Evolutionary conservation across 108 stramenopile species (phyloP).

Genomic region (Skeletonema tropicum): DNA sequence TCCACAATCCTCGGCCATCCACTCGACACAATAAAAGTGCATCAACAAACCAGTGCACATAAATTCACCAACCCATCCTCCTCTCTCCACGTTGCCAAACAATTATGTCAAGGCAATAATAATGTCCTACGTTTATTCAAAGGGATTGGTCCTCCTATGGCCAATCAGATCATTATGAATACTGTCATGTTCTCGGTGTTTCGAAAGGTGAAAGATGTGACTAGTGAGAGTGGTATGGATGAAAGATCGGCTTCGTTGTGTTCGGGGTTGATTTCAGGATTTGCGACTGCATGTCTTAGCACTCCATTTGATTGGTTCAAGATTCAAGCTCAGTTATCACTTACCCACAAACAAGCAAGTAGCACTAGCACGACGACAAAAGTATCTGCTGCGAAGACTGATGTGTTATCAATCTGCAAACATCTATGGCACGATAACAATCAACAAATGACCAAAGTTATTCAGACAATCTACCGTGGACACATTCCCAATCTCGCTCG

Average conservation of each 20-base stretch:
- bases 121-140: constrained; percentile 32
- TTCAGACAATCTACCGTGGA: constrained; percentile 39
- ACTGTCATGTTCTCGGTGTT: constrained; percentile 56
- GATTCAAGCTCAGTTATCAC: constrained; percentile 48
- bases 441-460: constrained; percentile 1
- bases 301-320: constrained; percentile 58
- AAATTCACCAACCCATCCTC: background rate
- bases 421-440: no score
- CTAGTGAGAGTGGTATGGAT: constrained; percentile 13
- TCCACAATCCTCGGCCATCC: constrained; percentile 60
- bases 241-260: constrained; percentile 19
- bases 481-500: constrained; percentile 46
- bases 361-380: background rate
- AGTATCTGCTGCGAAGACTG: background rate
- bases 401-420: constrained; percentile 1
- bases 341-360: background rate
- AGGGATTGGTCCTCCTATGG: constrained; percentile 52
- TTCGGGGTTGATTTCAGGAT: constrained; percentile 52
- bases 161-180: constrained; percentile 51
- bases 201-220: constrained; percentile 18
- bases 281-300: constrained; percentile 54
- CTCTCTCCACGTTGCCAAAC: no score
- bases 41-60: constrained; percentile 48
- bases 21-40: constrained; percentile 59
- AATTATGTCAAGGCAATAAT: background rate